Conservation (phyloP, 106 monocot genomes). For the Agapanthus africanus region DNA sequence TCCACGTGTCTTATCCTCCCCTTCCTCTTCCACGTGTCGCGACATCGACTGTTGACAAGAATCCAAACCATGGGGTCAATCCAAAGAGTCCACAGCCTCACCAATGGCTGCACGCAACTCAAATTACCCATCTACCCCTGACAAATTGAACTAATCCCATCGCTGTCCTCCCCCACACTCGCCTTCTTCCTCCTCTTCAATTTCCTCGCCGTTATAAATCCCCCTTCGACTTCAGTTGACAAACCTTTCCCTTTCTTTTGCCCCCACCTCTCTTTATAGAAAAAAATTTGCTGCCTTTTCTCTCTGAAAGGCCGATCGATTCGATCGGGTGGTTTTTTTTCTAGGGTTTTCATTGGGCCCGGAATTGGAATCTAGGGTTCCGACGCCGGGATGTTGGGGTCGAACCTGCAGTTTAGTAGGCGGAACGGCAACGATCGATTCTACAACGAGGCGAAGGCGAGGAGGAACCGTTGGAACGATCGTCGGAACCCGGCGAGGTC, state of each 20-base stretch:
- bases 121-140: background rate
- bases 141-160: conserved; percentile 4
- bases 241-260: conserved; percentile 1
- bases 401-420: conserved; percentile 27
- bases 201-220: background rate
- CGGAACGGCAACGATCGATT: conserved; percentile 37
- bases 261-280: background rate
- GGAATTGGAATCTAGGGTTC: conserved; percentile 8
- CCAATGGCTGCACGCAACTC: background rate
- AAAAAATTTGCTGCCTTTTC: too few species aligned
- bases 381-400: conserved; percentile 33
- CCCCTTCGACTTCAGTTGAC: conserved; percentile 11
- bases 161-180: background rate
- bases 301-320: background rate
- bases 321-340: background rate
- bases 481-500: conserved; percentile 6
- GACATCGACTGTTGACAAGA: background rate
- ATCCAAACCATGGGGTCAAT: background rate
- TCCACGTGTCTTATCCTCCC: conserved; percentile 2
- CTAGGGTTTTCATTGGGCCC: background rate
- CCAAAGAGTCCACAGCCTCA: conserved; percentile 1
- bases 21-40: too few species aligned
- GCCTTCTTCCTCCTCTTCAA: background rate
- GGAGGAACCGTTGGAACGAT: conserved; percentile 10
- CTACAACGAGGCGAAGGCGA: conserved; percentile 25